Percentiles rank a stretch among this genome's conserved stretches.
These are phyloP conservation scores for Macaranga tanarius DNA, from an alignment of 441 rosid genomes.

Conservation along the genomic window DNA sequence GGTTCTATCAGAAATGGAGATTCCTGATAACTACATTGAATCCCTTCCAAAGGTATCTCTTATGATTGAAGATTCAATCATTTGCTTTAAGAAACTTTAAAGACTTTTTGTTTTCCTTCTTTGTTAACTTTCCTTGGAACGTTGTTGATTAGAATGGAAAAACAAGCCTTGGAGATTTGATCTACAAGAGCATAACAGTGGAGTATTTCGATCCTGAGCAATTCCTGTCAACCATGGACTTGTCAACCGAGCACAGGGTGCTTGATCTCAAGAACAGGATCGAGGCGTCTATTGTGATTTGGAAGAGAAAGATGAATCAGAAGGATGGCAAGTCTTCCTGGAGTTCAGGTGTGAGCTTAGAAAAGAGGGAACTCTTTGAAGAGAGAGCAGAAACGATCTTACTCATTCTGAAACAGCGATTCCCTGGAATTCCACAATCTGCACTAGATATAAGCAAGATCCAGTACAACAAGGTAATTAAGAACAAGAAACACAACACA, in stretches of 20 bases:
- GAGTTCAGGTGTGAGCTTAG: slow-evolving; percentile 77
- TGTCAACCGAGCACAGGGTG: slow-evolving; percentile 82
- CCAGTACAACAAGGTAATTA: slow-evolving; percentile 68
- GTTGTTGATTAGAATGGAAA: slow-evolving; percentile 64
- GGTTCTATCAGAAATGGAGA: slow-evolving; percentile 83
- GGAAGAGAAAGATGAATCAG: slow-evolving; percentile 83
- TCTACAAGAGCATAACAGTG: slow-evolving; percentile 69
- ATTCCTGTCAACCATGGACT: slow-evolving; percentile 68
- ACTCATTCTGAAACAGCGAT: slow-evolving; percentile 72
- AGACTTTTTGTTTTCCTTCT: neutral
- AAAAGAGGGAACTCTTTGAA: slow-evolving; percentile 86
- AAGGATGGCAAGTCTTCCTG: slow-evolving; percentile 84
- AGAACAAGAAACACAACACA: neutral
- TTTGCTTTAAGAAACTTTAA: neutral
- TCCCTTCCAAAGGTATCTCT: slow-evolving; percentile 87
- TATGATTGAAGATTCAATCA: neutral
- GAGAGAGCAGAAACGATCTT: slow-evolving; percentile 92
- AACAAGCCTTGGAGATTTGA: slow-evolving; percentile 85
- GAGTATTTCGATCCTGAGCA: slow-evolving; percentile 78
- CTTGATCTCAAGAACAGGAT: slow-evolving; percentile 84
- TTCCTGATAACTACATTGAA: slow-evolving; percentile 90
- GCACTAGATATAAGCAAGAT: slow-evolving; percentile 92
- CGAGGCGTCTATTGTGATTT: slow-evolving; percentile 86
- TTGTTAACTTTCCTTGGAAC: neutral
- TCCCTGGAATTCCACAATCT: slow-evolving; percentile 86